Conservation (phyloP, 2,329 filamentous ascomycete genomes). For the Fusarium brevicatenulatum region DNA sequence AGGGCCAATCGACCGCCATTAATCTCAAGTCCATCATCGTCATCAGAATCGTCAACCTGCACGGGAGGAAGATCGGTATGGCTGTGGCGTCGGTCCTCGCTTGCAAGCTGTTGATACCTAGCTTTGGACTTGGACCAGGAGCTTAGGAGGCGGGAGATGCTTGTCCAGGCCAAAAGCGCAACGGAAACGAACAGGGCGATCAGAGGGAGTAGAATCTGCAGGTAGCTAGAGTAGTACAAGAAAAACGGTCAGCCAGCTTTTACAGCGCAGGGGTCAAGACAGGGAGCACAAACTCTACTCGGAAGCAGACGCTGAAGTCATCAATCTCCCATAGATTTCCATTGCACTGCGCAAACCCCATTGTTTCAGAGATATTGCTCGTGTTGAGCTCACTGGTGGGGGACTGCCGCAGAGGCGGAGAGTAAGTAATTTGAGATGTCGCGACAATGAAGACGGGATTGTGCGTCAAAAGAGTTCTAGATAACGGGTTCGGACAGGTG, state of each 20-base stretch:
- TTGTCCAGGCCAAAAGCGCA: constrained; percentile 69
- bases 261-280: neutral
- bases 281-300: constrained; percentile 68
- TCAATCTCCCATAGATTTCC: constrained; percentile 71
- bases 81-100: constrained; percentile 53
- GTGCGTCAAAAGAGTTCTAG: constrained; percentile 1
- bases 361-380: constrained; percentile 42
- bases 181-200: constrained; percentile 76
- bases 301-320: constrained; percentile 72
- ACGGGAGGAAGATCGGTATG: constrained; percentile 65
- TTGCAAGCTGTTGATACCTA: constrained; percentile 65
- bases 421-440: constrained; percentile 7
- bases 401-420: constrained; percentile 17
- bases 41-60: constrained; percentile 59
- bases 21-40: constrained; percentile 68
- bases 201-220: constrained; percentile 80
- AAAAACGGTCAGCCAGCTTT: constrained; percentile 27
- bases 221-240: constrained; percentile 45
- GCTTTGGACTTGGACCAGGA: constrained; percentile 60
- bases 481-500: constrained; percentile 5
- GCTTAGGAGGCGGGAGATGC: constrained; percentile 61
- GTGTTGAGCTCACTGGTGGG: constrained; percentile 32
- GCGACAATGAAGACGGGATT: constrained; percentile 17
- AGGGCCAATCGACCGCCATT: constrained; percentile 66
- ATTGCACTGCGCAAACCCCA: constrained; percentile 64